Base-by-base conservation (phyloP, 164 flowering plant genomes). In the Magnolia kwangsiensis region DNA sequence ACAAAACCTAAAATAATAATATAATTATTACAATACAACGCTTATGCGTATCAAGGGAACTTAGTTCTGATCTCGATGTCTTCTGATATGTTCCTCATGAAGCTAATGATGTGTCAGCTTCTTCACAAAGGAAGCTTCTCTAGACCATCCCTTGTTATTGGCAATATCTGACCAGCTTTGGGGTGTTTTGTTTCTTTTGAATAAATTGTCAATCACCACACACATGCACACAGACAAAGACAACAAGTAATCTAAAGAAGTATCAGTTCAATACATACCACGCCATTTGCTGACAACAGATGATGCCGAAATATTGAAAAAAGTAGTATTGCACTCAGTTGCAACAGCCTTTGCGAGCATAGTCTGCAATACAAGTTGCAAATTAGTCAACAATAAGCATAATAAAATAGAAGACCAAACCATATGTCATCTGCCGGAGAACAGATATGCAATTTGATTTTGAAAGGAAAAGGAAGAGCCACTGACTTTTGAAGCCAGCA, bases 331-430 rank as follows among this genome's bases (percentile, higher is more conserved):
- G 86, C 99, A 96, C 84, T 94, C 99, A 50, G 99, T 94, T 78
- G 98, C 99, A 79, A 96, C 98, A 82, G 99, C 99, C 84, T 96
- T 96, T 69, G 99, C 99, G 76, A 96, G 97, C 99, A 96, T 96
- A 59, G 99, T 96, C 99, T 96, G 89, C 81, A 84, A 74, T 8
- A 67, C 67, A 14, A 72, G 77, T 74, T 24, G 50, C 45, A 8
- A 55, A 69, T 16, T 67, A 27, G 21, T n/a, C 63, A 24, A 58
- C 50, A 51, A 51, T 37, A 16, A 68, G 71, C 21, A 68, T 68
- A 29, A 14, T 13, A 59, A 19, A 59, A 59, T 59, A 14, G 18
- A 59, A 59, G 19, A 59, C n/a, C 16, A 59, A 59, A 59, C n/a
- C 63, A 59, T 59, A 59, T 37, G 45, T 37, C 45, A 37, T 37